Percentiles rank a stretch among this genome's conserved stretches.
These are phyloP conservation scores for Fomitopsis pulvina DNA, from an alignment of 768 basidiomycete genomes.

Conservation along the genomic window DNA sequence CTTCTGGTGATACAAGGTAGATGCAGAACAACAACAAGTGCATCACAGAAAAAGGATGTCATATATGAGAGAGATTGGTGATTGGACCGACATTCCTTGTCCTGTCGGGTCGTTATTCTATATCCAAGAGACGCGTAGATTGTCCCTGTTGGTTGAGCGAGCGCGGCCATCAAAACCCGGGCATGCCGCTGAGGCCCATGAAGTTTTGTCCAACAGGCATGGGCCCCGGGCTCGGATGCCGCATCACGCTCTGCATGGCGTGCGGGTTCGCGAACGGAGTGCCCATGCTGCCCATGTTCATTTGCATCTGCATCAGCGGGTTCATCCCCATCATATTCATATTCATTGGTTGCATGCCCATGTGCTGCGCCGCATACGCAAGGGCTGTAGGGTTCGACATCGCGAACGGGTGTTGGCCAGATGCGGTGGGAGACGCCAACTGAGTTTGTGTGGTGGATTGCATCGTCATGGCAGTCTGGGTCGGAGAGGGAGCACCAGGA, in stretches of 20 bases:
- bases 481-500: slow-evolving; percentile 23
- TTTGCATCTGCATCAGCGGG: slow-evolving; percentile 59
- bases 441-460: slow-evolving; percentile 24
- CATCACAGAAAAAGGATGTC: not conserved
- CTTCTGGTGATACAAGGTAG: slow-evolving; percentile 15
- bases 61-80: not conserved
- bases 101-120: slow-evolving; percentile 8
- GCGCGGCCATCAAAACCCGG: slow-evolving; percentile 17
- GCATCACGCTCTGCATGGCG: slow-evolving; percentile 85
- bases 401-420: slow-evolving; percentile 41
- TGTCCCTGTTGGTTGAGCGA: not conserved
- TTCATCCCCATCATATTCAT: slow-evolving; percentile 52
- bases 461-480: slow-evolving; percentile 20
- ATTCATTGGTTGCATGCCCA: slow-evolving; percentile 48
- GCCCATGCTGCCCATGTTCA: slow-evolving; percentile 40
- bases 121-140: slow-evolving; percentile 10
- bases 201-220: slow-evolving; percentile 26
- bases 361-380: slow-evolving; percentile 39
- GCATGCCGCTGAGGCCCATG: slow-evolving; percentile 26
- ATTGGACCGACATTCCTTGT: slow-evolving; percentile 8
- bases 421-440: slow-evolving; percentile 33
- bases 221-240: slow-evolving; percentile 68
- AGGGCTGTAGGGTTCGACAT: slow-evolving; percentile 46
- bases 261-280: slow-evolving; percentile 53
- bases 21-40: not conserved